Base-by-base conservation (phyloP, 202 grass and related monocot genomes). In the Schoenoplectus tabernaemontani region DNA sequence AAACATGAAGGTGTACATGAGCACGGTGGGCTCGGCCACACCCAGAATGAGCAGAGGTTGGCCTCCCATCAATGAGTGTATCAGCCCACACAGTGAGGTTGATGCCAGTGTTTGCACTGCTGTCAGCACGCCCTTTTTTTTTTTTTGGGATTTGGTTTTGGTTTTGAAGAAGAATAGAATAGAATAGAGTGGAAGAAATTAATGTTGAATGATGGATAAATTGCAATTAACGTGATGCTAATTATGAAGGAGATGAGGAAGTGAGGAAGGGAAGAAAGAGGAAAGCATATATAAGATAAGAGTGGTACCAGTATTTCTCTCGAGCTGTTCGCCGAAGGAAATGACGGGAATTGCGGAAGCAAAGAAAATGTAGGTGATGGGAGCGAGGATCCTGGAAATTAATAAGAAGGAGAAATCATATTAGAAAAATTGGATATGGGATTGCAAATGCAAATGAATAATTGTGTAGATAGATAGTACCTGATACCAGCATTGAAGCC, bases 1-100 rank as follows among this genome's bases (percentile, higher is more conserved):
- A 69, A 96, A 99, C 96, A 99, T 99, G 92, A 99, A 99, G 30
- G 92, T 99, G 82, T 99, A 99, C 96, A 99, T 99, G 59, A 99
- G 87, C 54, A 99, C 92, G 0, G 96, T 99, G 5, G 96, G 96
- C 19, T 99, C 96, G 9, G 96, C 96, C 2, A 99, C 96, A 3
- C 96, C 96, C 12, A 99, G 88, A 81, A 99, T 96, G 71, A 99
- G 88, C 78, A 99, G 85, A 41, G 96, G 90, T 28, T 99, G 96
- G 1, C 96, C 96, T 59, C 96, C 96, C 20, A 99, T 68, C 56
- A 99, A 43, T 19, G 96, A 99, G 82, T 99, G 96, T 48, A 96
- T 91, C 61, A 99, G 87, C 48, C 96, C 96, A 80, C 96, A 99
- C 19, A 99, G 48, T 39, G 92, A 90, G 4, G 96, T 99, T 20